Evolutionary conservation across 257 asterid genomes (phyloP), one percentile per base, ranked within the genome.

Genomic region (Solanum bulbocastanum): DNA sequence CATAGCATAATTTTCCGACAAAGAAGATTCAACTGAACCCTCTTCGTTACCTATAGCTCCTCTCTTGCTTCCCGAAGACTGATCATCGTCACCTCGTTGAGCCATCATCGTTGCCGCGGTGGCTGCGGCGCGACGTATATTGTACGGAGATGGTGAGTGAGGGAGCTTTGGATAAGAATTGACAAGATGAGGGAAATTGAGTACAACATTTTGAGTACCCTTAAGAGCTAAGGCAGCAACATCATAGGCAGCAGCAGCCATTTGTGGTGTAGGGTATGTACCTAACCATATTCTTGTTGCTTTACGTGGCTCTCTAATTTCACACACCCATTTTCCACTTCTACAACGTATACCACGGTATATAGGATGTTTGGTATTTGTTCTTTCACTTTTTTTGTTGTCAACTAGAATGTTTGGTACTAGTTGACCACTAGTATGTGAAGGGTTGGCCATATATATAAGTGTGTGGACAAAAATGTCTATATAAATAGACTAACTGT

Each of bases 261-360:
- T 92, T 87, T 91, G 92, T 46, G 91, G 88, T 0, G 88, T 87
- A 13, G 92, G 92, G 49, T 86, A 91, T 1, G 93, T 92, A 20
- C 94, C 93, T 0, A 92, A 85, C 93, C 94, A 92, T 78, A 92
- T 88, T 30, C 94, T 91, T 2, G 91, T 87, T 3, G 91, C 86
- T 73, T 92, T 91, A 15, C 93, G 88, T 1, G 94, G 90, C 81
- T 92, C 93, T 1, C 92, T 89, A 20, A 92, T 91, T 76, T 92
- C 90, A 60, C 90, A 88, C 37, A 92, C 92, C 94, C 94, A 92
- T 85, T 92, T 92, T 0, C 94, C 93, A 84, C 93, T 90, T 15
- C 91, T 91, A 88, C 92, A 91, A 46, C 94, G 83, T 88, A 93
- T 92, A 8, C 96, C 95, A 0, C 92, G 92, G 88, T 90, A 92